Evolutionary conservation across 768 basidiomycete species (phyloP).

Genomic region (Xerocomellus dryophilus): DNA sequence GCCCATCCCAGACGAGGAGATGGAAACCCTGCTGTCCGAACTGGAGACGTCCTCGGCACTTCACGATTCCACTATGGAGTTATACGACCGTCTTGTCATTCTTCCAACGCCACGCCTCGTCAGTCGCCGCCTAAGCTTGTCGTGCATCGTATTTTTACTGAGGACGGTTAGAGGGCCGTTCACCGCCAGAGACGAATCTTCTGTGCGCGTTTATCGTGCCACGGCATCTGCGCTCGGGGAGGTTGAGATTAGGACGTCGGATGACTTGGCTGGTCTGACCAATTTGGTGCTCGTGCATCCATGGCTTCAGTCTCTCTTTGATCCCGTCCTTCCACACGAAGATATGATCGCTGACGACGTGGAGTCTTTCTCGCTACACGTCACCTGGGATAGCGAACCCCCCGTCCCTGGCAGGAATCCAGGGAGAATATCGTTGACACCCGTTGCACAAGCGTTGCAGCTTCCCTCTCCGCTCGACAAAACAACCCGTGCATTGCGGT

Average conservation of each 20-base stretch:
- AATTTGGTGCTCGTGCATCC: conserved; percentile 22
- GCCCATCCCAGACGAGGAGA: conserved; percentile 6
- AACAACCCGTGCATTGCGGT: conserved; percentile 10
- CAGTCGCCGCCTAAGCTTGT: conserved; percentile 15
- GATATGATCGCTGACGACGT: conserved; percentile 16
- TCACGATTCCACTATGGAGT: conserved; percentile 6
- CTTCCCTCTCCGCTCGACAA: conserved; percentile 15
- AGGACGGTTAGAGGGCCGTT: conserved; percentile 10
- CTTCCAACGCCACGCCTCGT: conserved; percentile 15
- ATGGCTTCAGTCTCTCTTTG: conserved; percentile 14
- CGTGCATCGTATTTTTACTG: conserved; percentile 14
- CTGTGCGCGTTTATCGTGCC: conserved; percentile 8
- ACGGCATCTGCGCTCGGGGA: conserved; percentile 10
- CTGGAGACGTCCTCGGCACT: not conserved
- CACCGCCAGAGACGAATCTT: not conserved
- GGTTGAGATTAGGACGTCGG: conserved; percentile 12
- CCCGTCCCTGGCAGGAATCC: not conserved
- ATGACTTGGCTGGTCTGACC: not conserved
- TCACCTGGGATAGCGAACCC: not conserved
- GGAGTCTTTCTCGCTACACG: not conserved
- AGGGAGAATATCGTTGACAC: not conserved
- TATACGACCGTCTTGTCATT: conserved; percentile 10
- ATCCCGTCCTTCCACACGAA: conserved; percentile 18
- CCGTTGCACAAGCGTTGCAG: not conserved
- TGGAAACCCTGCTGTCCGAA: conserved; percentile 4